Evolutionary conservation across 2,329 filamentous ascomycete genomes (phyloP), one percentile per base, ranked within the genome.

Genomic region (Cercospora beticola): DNA sequence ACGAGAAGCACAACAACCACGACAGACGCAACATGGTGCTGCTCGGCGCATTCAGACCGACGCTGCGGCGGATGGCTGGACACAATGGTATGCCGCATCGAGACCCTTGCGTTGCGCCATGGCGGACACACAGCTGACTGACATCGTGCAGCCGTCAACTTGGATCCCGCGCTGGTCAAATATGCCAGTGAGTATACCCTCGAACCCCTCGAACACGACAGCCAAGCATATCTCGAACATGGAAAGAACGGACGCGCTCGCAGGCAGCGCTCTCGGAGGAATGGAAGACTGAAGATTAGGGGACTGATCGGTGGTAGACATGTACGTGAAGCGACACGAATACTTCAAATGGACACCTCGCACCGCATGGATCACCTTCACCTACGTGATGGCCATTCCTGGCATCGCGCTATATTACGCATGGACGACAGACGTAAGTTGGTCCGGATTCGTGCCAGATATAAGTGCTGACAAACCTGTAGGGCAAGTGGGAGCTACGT

Each of bases 281-380:
- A 12, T n/a, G 31, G 58, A 21, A 64, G 33, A 14, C 66, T 23
- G 62, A 56, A 46, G 16, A 36, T 16, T 49, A 62, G 66, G 54
- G 26, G 40, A 65, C 64, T 71, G 52, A 73, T 64, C 21, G 46
- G n/a, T 28, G 46, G 75, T 77, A 97, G 94, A 91, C 80, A 92
- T 97, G 89, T 88, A 87, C 77, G 85, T 87, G 77, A 93, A 92
- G 84, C 91, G 95, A 74, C 90, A 94, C 87, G 93, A 93, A 83
- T 97, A 92, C 87, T 99, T 98, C 87, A 88, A 93, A 81, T 98
- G 93, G 92, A 98, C 91, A 40, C 87, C 89, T 63, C 87, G 91
- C 77, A 97, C 93, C 57, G 93, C 92, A 31, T 89, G 88, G 83
- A 81, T 97, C 77, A 89, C 90, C 4, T 88, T 97, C 78, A 84